Evolutionary conservation across 176 grass and related monocot genomes (phyloP).

Genomic region (Triticum aestivum): DNA sequence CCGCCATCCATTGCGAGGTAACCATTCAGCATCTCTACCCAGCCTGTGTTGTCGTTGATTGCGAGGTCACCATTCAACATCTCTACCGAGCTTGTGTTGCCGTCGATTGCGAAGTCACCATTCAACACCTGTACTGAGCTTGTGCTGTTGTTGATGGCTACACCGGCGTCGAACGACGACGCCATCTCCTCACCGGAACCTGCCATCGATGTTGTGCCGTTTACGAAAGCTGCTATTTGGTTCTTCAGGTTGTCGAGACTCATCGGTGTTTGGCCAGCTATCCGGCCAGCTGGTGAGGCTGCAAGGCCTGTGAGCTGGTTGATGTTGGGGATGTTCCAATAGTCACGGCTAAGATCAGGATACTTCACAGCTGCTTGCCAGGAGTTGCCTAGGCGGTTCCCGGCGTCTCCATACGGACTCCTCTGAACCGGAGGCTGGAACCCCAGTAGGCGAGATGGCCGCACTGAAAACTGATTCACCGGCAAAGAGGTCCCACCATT

Average conservation of each 20-base stretch:
- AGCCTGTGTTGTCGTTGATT: neutral
- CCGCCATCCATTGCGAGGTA: too few species aligned
- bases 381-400: neutral
- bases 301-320: neutral
- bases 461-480: neutral
- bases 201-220: neutral
- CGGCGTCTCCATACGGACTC: neutral
- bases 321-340: neutral
- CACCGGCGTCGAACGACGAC: neutral
- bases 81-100: neutral
- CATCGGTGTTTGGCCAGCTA: neutral
- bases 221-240: neutral
- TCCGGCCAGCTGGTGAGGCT: neutral
- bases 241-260: conserved; percentile 2
- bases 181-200: neutral
- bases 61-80: too few species aligned
- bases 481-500: too few species aligned
- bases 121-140: neutral
- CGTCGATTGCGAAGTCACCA: too few species aligned
- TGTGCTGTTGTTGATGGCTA: neutral
- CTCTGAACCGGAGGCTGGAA: neutral
- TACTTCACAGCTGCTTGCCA: neutral
- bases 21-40: neutral
- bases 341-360: neutral
- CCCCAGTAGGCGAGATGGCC: neutral